These are phyloP conservation scores for Eimeria maxima DNA, from an alignment of 169 alveolate genomes.

Conservation along the genomic window DNA sequence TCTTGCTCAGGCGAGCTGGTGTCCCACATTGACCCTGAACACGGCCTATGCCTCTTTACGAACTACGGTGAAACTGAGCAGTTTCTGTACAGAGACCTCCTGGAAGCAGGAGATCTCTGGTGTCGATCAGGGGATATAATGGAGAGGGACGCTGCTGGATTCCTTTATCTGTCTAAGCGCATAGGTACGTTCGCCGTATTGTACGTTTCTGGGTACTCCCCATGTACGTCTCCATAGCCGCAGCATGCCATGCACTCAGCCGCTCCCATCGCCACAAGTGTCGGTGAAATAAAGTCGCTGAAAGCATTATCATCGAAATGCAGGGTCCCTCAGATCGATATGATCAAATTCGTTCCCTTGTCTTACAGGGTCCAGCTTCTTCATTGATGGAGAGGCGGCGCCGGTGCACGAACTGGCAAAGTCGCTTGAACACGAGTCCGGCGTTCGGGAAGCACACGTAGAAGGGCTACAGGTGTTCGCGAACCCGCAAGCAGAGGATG, in stretches of 20 bases:
- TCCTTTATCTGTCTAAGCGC: slow-evolving; percentile 57
- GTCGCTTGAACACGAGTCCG: slow-evolving; percentile 22
- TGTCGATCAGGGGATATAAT: slow-evolving; percentile 56
- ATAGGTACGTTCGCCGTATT: neutral
- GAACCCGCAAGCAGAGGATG: neutral
- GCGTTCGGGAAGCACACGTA: slow-evolving; percentile 51
- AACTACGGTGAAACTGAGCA: slow-evolving; percentile 41
- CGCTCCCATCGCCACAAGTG: neutral
- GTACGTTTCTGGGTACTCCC: neutral
- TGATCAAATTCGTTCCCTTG: neutral
- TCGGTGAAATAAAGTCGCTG: neutral
- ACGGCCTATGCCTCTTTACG: slow-evolving; percentile 28
- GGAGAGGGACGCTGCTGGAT: slow-evolving; percentile 71
- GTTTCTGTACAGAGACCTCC: slow-evolving; percentile 37
- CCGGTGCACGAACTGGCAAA: slow-evolving; percentile 45
- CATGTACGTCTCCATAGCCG: neutral
- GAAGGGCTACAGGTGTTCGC: slow-evolving; percentile 57
- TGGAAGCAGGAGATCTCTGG: slow-evolving; percentile 51
- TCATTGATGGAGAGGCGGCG: slow-evolving; percentile 39
- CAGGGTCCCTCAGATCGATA: neutral
- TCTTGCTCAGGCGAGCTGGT: slow-evolving; percentile 62
- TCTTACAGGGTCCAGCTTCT: slow-evolving; percentile 49
- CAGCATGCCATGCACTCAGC: neutral
- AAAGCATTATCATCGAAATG: neutral
- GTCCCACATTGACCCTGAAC: slow-evolving; percentile 25